Evolutionary conservation across 257 asterid species (phyloP).

Genomic region (Orobanche coerulescens): DNA sequence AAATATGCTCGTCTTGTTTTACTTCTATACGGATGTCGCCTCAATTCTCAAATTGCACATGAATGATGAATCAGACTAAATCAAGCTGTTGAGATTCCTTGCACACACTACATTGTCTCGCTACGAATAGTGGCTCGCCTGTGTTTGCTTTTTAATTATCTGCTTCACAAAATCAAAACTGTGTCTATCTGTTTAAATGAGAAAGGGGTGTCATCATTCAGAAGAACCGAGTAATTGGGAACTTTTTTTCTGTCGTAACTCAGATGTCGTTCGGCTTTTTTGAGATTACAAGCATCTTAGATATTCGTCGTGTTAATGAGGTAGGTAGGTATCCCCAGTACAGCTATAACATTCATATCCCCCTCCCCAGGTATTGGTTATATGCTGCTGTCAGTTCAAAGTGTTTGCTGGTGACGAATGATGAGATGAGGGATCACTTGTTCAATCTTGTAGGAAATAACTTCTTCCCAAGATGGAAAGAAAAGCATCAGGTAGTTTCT

Average conservation of each 20-base stretch:
- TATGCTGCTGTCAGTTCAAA: constrained; percentile 90
- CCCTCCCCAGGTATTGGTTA: constrained; percentile 73
- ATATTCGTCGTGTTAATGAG: constrained; percentile 1
- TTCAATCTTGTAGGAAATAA: constrained; percentile 78
- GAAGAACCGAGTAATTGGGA: too few relatives aligned
- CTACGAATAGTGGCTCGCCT: too few relatives aligned
- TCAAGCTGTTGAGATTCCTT: constrained; percentile 7
- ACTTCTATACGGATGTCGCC: too few relatives aligned
- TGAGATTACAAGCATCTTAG: background rate
- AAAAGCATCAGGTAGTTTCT: constrained; percentile 79
- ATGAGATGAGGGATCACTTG: constrained; percentile 98
- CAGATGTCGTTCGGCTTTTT: background rate
- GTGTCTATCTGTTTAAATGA: too few relatives aligned
- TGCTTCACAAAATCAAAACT: too few relatives aligned
- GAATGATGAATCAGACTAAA: too few relatives aligned
- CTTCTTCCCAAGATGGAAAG: constrained; percentile 96
- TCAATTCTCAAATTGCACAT: too few relatives aligned
- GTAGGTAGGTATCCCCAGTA: too few relatives aligned
- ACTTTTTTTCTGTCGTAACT: background rate
- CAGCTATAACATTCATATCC: background rate
- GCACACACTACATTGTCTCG: too few relatives aligned
- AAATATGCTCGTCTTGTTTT: too few relatives aligned
- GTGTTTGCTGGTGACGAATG: constrained; percentile 87
- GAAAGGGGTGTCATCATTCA: too few relatives aligned
- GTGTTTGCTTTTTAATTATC: too few relatives aligned